Evolutionary conservation across 345 rosid species (phyloP).

Genomic region (Melaleuca quinquenervia): DNA sequence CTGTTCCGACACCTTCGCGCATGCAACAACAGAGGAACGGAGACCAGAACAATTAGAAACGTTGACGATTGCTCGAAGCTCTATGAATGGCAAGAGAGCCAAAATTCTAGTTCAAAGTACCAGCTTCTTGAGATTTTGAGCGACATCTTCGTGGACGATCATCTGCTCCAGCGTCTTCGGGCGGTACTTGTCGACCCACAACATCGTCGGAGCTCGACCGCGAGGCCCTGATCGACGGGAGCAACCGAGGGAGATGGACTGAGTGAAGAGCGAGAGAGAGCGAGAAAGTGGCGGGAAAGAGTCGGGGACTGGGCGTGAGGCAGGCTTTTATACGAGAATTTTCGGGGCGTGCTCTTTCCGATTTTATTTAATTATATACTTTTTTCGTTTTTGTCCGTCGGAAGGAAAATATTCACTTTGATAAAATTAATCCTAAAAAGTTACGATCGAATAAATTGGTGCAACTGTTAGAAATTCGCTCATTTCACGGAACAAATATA

Average conservation of each 20-base stretch:
- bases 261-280: not conserved
- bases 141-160: conserved; percentile 69
- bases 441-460: too few relatives aligned
- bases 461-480: too few relatives aligned
- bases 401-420: too few relatives aligned
- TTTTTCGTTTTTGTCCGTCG: not conserved
- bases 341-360: not conserved
- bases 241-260: conserved; percentile 2
- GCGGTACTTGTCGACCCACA: conserved; percentile 99
- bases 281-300: not conserved
- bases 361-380: not conserved
- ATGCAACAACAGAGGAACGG: not conserved
- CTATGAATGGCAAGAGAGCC: not conserved
- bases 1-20: conserved; percentile 65
- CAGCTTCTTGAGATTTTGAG: conserved; percentile 81
- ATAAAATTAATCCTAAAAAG: too few relatives aligned
- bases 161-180: conserved; percentile 84
- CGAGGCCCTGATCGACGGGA: not conserved
- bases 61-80: not conserved
- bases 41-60: not conserved
- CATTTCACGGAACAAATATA: too few relatives aligned
- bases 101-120: conserved; percentile 16
- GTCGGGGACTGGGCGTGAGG: not conserved
- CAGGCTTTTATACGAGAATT: not conserved
- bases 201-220: conserved; percentile 30